Base-by-base conservation (phyloP, 352 stramenopile species). In the Phytophthora pinifolia region DNA sequence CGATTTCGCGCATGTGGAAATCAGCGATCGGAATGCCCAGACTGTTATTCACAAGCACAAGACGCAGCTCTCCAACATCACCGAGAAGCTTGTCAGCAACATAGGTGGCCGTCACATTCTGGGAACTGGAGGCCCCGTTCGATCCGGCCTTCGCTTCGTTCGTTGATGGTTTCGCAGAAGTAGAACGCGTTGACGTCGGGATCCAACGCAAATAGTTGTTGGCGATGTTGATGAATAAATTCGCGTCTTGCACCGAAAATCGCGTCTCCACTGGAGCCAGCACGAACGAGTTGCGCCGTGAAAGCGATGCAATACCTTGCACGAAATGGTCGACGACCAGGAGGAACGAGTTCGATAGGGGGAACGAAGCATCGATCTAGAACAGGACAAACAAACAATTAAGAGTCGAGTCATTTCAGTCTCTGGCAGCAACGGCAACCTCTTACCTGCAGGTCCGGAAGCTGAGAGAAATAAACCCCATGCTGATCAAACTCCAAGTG, bases 11-110 rank as follows among this genome's bases (percentile, higher is more conserved):
- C 60, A 96, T 74, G 43, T 90, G 80, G 48, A 96, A 88, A 67
- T 96, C 86, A 30, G 83, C 82, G 25, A 96, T 88, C 4, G 86
- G 86, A 44, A 96, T 91, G 0, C 86, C 83, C 12, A 96, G 67
- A 41, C 83, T 92, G 59, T 96, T 96, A 70, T 94, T 96, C 9
- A 96, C 86, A 4, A 96, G 55, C 12, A 96, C 86, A 41, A 96
- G 72, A 25, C 86, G 82, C 29, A 96, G 12, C 46, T 91, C 82
- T 9, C 86, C 86, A 54, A 96, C 79, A 66, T 96, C 83, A 18
- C 83, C 86, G 44, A 96, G 63, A 47, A 96, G 61, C 53, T 92
- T 91, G 50, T 96, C 86, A 33, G 85, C 64, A 13, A 73, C 67
- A 46, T 79, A 94, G n/a, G 53, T 54, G n/a, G 34, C 57, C 14